phyloP scores from a whole-genome alignment of 768 basidiomycete genomes.

The Collybiopsis luxurians region DNA sequence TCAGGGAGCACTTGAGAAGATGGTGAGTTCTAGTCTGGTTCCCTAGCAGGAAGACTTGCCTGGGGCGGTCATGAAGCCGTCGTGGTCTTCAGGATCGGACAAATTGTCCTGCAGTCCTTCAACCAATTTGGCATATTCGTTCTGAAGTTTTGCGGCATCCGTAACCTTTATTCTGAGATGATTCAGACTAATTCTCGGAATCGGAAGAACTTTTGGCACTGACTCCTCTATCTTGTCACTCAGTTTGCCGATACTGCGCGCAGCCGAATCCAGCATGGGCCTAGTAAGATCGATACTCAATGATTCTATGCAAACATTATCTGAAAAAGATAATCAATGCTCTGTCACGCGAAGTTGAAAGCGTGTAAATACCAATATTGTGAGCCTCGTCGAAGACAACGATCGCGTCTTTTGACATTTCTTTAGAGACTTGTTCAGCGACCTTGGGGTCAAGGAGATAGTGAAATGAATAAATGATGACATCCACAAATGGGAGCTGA shows the following conservation, averaged over 20 bases:
- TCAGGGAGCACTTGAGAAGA: slow-evolving; percentile 76
- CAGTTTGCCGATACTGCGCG: slow-evolving; percentile 81
- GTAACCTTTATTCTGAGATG: slow-evolving; percentile 83
- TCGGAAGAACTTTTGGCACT: slow-evolving; percentile 23
- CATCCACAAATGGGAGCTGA: slow-evolving; percentile 94
- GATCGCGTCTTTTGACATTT: slow-evolving; percentile 96
- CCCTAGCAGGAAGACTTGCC: slow-evolving; percentile 39
- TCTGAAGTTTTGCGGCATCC: slow-evolving; percentile 91
- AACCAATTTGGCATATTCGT: slow-evolving; percentile 94
- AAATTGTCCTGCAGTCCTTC: slow-evolving; percentile 85
- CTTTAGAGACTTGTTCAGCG: slow-evolving; percentile 97
- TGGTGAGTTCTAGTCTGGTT: not conserved
- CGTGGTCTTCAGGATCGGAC: slow-evolving; percentile 59
- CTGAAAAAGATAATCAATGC: slow-evolving; percentile 36
- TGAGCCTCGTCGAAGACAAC: slow-evolving; percentile 99
- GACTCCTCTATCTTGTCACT: slow-evolving; percentile 95
- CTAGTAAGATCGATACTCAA: slow-evolving; percentile 95
- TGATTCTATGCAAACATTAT: slow-evolving; percentile 99
- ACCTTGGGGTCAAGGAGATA: slow-evolving; percentile 98
- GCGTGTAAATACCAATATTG: slow-evolving; percentile 78
- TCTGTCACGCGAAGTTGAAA: not conserved
- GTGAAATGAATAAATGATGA: slow-evolving; percentile 99
- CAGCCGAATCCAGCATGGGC: slow-evolving; percentile 95
- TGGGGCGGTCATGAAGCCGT: slow-evolving; percentile 87
- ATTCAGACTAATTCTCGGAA: not conserved